phyloP scores from a whole-genome alignment of 1,139 yeast genomes.

The Yarrowia galli region DNA sequence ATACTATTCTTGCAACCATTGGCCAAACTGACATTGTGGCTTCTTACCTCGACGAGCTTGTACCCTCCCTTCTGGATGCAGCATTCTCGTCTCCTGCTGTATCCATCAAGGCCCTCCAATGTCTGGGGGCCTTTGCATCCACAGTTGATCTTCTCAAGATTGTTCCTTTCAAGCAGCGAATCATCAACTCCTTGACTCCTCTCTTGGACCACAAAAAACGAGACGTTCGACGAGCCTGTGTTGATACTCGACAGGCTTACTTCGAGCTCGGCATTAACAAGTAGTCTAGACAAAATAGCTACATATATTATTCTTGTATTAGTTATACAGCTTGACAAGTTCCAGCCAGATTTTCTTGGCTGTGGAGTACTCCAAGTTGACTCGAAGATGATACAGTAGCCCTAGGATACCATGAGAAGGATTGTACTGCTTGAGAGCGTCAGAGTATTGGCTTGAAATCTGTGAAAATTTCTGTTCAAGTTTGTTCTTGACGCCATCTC shows the following conservation, averaged over 20 bases:
- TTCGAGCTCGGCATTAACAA: conserved; percentile 57
- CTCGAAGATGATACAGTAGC: conserved; percentile 13
- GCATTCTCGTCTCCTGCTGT: conserved; percentile 53
- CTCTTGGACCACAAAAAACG: conserved; percentile 80
- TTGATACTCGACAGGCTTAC: conserved; percentile 78
- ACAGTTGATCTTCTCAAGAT: conserved; percentile 55
- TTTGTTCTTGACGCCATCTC: neutral
- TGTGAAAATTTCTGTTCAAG: neutral
- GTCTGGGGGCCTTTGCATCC: conserved; percentile 60
- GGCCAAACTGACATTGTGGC: conserved; percentile 61
- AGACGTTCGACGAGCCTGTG: conserved; percentile 73
- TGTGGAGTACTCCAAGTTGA: conserved; percentile 1
- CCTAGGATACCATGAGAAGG: conserved; percentile 5
- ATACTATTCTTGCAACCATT: conserved; percentile 57
- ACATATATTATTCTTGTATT: neutral
- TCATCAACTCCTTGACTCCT: conserved; percentile 58
- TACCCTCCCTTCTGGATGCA: conserved; percentile 60
- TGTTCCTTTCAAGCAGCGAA: conserved; percentile 59
- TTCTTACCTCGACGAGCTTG: conserved; percentile 62
- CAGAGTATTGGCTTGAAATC: neutral
- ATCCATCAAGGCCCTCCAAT: conserved; percentile 63
- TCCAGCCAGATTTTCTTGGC: conserved; percentile 25
- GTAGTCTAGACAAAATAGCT: neutral
- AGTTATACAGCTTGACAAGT: neutral
- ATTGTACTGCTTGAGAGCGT: conserved; percentile 13